phyloP scores from a whole-genome alignment of 768 basidiomycete species.

The Suillus brevipes region DNA sequence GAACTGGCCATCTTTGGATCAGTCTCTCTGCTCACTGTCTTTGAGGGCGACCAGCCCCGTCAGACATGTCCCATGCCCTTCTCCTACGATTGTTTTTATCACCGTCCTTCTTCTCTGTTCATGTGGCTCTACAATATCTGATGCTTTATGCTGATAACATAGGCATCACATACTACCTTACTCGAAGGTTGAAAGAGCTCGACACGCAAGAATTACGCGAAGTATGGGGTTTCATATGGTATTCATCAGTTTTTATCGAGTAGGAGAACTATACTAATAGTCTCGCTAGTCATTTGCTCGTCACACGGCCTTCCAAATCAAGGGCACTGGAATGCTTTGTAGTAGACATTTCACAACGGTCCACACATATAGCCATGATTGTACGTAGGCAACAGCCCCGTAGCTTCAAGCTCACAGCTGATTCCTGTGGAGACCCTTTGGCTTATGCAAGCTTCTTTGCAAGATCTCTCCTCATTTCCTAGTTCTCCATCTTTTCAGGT shows the following conservation, averaged over 20 bases:
- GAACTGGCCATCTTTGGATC: not conserved
- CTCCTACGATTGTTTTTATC: slow-evolving; percentile 91
- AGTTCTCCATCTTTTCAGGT: slow-evolving; percentile 81
- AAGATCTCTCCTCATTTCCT: slow-evolving; percentile 58
- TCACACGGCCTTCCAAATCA: slow-evolving; percentile 89
- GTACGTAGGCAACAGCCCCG: slow-evolving; percentile 54
- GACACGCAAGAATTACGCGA: slow-evolving; percentile 73
- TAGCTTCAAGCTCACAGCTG: slow-evolving; percentile 11
- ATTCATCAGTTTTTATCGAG: slow-evolving; percentile 20
- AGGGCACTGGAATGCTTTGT: slow-evolving; percentile 94
- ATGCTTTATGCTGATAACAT: slow-evolving; percentile 82
- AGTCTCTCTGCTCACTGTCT: slow-evolving; percentile 12
- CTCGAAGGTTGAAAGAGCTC: slow-evolving; percentile 67
- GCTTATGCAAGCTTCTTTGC: slow-evolving; percentile 97
- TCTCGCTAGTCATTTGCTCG: slow-evolving; percentile 77
- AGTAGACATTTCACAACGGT: slow-evolving; percentile 82
- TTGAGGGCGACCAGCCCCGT: slow-evolving; percentile 12
- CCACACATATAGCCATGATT: slow-evolving; percentile 93
- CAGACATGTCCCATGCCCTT: slow-evolving; percentile 70
- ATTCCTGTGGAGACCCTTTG: slow-evolving; percentile 72
- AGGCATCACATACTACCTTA: slow-evolving; percentile 89
- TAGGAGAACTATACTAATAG: slow-evolving; percentile 16
- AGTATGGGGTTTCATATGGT: slow-evolving; percentile 92
- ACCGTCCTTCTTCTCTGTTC: slow-evolving; percentile 89
- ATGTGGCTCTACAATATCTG: slow-evolving; percentile 90